Conservation (phyloP, 108 stramenopile genomes). For the Ochromonas danica region DNA sequence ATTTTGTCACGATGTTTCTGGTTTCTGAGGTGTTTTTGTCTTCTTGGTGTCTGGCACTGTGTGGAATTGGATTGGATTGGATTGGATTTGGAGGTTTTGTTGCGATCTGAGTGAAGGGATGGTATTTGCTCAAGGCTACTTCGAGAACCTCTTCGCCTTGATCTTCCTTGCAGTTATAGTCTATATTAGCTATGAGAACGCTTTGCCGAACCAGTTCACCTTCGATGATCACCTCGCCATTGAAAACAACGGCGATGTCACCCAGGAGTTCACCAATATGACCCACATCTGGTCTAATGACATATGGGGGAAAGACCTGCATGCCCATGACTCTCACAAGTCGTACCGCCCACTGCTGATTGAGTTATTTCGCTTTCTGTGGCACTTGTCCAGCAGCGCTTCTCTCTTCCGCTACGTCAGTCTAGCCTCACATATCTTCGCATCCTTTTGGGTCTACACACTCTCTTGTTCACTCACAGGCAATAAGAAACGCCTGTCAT, state of each 20-base stretch:
- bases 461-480: not conserved
- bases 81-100: too few species aligned
- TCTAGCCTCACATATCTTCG: not conserved
- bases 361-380: not conserved
- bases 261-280: not conserved
- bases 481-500: not conserved
- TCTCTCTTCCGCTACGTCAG: not conserved
- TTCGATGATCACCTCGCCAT: constrained; percentile 25
- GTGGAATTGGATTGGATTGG: too few species aligned
- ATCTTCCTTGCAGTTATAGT: too few species aligned
- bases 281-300: not conserved
- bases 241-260: not conserved
- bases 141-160: too few species aligned
- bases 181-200: not conserved
- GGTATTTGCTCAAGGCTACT: too few species aligned
- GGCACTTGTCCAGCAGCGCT: not conserved
- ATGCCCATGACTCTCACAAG: constrained; percentile 9
- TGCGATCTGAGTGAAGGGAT: too few species aligned
- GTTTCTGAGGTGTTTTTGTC: too few species aligned
- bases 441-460: not conserved
- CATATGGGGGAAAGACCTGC: constrained; percentile 27
- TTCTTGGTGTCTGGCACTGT: too few species aligned
- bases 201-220: not conserved
- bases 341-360: constrained; percentile 29
- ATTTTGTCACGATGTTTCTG: too few species aligned